Percentiles rank a stretch among this genome's conserved stretches.
Conservation (phyloP, 345 rosid species). For the Gossypium mustelinum region DNA sequence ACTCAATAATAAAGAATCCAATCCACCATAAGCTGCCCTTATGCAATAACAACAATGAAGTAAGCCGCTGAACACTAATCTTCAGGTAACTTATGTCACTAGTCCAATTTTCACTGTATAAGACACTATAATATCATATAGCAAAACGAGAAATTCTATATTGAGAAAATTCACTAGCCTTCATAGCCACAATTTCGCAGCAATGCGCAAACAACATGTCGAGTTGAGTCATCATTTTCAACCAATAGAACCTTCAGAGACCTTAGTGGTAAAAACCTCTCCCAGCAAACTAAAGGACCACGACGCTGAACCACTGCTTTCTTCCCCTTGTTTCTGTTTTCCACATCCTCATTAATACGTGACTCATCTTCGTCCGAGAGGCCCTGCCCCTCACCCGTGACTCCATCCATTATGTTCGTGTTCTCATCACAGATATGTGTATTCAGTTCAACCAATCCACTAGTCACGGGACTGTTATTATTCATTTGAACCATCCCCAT, state of each 20-base stretch:
- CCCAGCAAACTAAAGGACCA: conserved; percentile 30
- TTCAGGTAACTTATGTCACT: neutral
- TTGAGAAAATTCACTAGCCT: conserved; percentile 24
- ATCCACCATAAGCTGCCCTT: neutral
- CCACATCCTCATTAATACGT: conserved; percentile 28
- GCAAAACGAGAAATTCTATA: neutral
- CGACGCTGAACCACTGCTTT: conserved; percentile 18
- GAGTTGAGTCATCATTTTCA: conserved; percentile 44
- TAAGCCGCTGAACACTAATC: neutral
- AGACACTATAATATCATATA: neutral
- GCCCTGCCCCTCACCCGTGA: conserved; percentile 35
- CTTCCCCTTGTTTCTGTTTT: conserved; percentile 21
- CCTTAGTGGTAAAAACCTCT: conserved; percentile 34
- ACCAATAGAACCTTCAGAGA: conserved; percentile 44
- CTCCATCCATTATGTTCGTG: conserved; percentile 32
- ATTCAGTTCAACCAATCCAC: conserved; percentile 28
- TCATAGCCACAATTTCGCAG: conserved; percentile 43
- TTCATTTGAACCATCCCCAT: conserved; percentile 32
- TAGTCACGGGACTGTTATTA: conserved; percentile 23
- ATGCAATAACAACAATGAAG: neutral
- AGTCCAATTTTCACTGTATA: neutral
- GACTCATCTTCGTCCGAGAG: conserved; percentile 46
- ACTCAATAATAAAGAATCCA: neutral
- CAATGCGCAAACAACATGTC: conserved; percentile 36
- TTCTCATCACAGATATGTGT: conserved; percentile 21